Base-by-base conservation (phyloP, 495 filamentous ascomycete genomes). In the Podospora pseudopauciseta region DNA sequence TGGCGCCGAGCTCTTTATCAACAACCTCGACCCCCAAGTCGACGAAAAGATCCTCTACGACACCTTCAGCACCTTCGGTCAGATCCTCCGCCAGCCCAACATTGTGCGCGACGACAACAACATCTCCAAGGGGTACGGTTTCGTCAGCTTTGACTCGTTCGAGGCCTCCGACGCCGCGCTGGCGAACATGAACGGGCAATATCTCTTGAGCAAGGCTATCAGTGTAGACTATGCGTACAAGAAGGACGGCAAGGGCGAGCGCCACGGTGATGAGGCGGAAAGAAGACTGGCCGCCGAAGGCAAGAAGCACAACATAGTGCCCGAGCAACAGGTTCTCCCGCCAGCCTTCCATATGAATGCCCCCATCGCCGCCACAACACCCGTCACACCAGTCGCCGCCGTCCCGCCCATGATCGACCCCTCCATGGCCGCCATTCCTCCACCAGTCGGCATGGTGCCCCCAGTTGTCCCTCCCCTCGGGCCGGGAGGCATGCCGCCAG, bases 201-300 rank as follows among this genome's bases (percentile, higher is more conserved):
- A 93, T 79, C 86, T 99, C 62, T 95, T 96, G 87, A 97, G 97
- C 82, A 97, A 97, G 79, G 89, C 95, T 74, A 88, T 97, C 71
- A 91, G 89, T 2, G 96, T 98, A 56, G 94, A 99, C 77, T 99
- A 99, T 78, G 95, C 95, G 55, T 99, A 97, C 84, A 99, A 99
- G 85, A 98, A 98, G 79, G 96, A 99, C 74, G 95, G 96, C 57
- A 97, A 97, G 80, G 94, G 94, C 68, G 95, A 98, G 81, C 86
- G 96, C 30, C 95, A 99, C 76, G 95, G 95, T 67, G 95, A 99
- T 74, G 84, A 94, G 74, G 95, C 96, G 39, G 95, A 99, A 80
- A 86, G 95, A 71, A 93, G 90, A 86, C 85, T 99, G 63, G 96
- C 95, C 58, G 89, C 91, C 55, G 92, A 97, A 76, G 95, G 94